Evolutionary conservation across 78 protist species (phyloP), one percentile per base, ranked within the genome.

Genomic region (Carpediemonas membranifera): DNA sequence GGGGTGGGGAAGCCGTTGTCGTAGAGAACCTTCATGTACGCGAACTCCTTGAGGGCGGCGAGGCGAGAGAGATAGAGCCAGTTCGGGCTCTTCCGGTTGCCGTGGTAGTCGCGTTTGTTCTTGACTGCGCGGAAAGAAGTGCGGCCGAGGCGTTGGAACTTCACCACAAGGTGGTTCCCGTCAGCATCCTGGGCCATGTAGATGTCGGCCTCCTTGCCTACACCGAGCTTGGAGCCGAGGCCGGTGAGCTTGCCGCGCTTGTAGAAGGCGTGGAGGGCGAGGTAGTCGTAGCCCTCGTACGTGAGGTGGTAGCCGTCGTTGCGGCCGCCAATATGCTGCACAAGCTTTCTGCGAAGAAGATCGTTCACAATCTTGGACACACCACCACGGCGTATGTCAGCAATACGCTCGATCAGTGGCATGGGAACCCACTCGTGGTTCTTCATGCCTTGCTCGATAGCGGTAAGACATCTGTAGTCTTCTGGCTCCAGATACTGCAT

Each of bases 201-300:
- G 50, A 35, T 65, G 65, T 83, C 95, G 0, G 96, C 87, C 61
- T 95, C 99, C 69, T 95, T 95, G 41, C 99, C 99, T 7, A 91
- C 96, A 41, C 99, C 99, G 57, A 95, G 70, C 55, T 90, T 84
- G 36, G 50, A 68, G 31, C 94, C 96, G n/a, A 93, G 87, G 25
- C 75, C 70, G 36, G 59, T 19, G 18, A 90, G 33, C 7, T 41
- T 27, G 3, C 81, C 87, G 31, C 94, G 80, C 57, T 80, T 82
- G 50, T 71, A 39, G 16, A 95, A 65, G 3, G 98, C 44, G 28
- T 68, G 52, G 25, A 94, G 68, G 13, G 95, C 97, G 14, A 95
- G 81, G 61, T 63, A 89, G 53, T 95, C 99, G 69, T 95, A 95
- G 16, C 97, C 98, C 21, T 25, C 67, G 41, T 81, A 86, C 13